Evolutionary conservation across 1,139 yeast genomes (phyloP).

Genomic region (Taphrina confusa): DNA sequence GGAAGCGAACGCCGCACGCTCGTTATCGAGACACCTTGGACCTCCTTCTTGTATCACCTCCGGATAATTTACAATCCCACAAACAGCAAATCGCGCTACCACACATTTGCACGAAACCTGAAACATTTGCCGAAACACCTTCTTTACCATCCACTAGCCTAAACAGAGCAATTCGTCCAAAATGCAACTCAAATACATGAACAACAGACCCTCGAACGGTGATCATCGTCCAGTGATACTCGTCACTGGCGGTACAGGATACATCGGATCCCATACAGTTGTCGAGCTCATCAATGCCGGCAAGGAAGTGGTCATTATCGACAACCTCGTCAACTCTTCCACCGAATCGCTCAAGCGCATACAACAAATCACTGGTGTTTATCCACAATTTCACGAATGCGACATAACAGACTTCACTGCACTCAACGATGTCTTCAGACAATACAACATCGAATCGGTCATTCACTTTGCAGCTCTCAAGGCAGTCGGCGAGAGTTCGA

Average conservation of each 20-base stretch:
- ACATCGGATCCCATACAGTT: constrained; percentile 80
- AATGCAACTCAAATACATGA: constrained; percentile 3
- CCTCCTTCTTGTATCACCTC: too few relatives aligned
- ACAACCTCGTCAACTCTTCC: constrained; percentile 68
- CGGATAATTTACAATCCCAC: too few relatives aligned
- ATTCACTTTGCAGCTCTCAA: constrained; percentile 85
- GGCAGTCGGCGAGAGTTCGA: constrained; percentile 80
- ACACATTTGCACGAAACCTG: too few relatives aligned
- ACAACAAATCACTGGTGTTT: constrained; percentile 55
- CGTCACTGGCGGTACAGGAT: constrained; percentile 87
- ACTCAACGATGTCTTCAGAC: constrained; percentile 54
- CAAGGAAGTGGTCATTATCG: constrained; percentile 69
- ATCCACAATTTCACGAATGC: constrained; percentile 56
- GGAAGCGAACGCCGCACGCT: too few relatives aligned
- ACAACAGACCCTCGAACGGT: not conserved
- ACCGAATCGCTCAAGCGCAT: constrained; percentile 68
- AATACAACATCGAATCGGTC: constrained; percentile 60
- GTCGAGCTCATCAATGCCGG: constrained; percentile 66
- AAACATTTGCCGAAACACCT: too few relatives aligned
- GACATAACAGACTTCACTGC: constrained; percentile 60
- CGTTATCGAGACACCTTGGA: too few relatives aligned
- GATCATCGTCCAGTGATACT: constrained; percentile 51
- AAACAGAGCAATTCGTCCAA: too few relatives aligned
- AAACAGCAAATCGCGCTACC: too few relatives aligned
- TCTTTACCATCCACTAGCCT: too few relatives aligned